Percentiles rank a stretch among this genome's conserved stretches.
Evolutionary conservation across 140 eudicot genomes (phyloP).

Genomic region (Cichorium intybus): DNA sequence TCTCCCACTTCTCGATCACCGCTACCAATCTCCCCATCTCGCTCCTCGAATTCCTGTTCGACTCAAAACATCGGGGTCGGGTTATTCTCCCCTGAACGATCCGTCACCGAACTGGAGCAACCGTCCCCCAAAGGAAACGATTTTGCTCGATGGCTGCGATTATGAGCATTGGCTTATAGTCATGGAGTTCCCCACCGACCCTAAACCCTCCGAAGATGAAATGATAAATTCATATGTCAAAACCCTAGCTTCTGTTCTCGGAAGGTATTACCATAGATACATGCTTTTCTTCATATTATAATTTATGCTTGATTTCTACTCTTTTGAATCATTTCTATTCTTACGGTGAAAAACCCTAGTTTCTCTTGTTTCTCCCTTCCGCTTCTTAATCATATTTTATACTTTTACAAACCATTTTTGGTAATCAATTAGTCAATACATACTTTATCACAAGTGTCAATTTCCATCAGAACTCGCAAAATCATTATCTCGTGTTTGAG

Average conservation of each 20-base stretch:
- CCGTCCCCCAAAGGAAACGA: conserved; percentile 89
- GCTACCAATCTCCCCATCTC: conserved; percentile 26
- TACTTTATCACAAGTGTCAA: background rate
- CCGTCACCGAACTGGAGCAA: conserved; percentile 92
- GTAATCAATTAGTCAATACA: background rate
- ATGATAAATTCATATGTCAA: conserved; percentile 69
- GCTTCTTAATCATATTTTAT: background rate
- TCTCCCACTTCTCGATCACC: conserved; percentile 41
- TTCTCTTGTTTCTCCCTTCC: background rate
- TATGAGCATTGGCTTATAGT: conserved; percentile 93
- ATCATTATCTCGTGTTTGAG: background rate
- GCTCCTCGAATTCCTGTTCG: conserved; percentile 31
- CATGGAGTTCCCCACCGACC: conserved; percentile 68
- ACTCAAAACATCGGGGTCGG: conserved; percentile 53
- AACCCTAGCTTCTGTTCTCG: conserved; percentile 79
- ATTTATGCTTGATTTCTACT: background rate
- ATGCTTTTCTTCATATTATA: background rate
- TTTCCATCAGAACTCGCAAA: conserved; percentile 1
- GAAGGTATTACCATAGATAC: conserved; percentile 41
- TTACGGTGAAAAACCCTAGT: conserved; percentile 17
- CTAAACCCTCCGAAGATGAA: conserved; percentile 74
- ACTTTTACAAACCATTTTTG: background rate
- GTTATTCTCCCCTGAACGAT: conserved; percentile 79
- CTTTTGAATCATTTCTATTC: background rate
- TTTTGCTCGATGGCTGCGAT: conserved; percentile 87